Evolutionary conservation across 1,284 basidiomycete genomes (phyloP).

Genomic region (Melanopsichium pennsylvanicum): DNA sequence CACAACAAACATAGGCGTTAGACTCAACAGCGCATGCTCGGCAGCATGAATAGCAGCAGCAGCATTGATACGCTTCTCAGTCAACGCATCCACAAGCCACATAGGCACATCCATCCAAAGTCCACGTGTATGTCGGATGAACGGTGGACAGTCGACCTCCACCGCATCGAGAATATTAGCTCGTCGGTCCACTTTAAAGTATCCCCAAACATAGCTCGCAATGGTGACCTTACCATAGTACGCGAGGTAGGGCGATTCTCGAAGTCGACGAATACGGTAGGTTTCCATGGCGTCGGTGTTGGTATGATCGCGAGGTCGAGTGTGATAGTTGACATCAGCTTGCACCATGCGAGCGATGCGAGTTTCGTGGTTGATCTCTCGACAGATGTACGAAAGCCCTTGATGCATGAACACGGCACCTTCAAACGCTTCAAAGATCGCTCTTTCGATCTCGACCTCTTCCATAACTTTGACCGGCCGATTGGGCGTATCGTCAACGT

Average conservation of each 20-base stretch:
- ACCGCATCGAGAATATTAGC: conserved; percentile 78
- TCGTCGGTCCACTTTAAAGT: conserved; percentile 62
- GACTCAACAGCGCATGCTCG: conserved; percentile 81
- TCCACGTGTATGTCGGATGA: conserved; percentile 78
- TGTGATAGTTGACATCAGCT: conserved; percentile 83
- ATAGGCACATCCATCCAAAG: conserved; percentile 85
- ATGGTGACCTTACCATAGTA: conserved; percentile 80
- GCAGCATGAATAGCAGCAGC: conserved; percentile 85
- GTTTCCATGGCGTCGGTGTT: conserved; percentile 82
- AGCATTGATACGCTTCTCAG: conserved; percentile 72
- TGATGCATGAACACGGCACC: conserved; percentile 68
- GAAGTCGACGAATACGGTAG: conserved; percentile 77
- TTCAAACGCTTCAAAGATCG: conserved; percentile 79
- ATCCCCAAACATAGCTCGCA: conserved; percentile 76
- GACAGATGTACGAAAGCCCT: conserved; percentile 70
- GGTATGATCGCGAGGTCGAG: conserved; percentile 71
- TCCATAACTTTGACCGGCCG: conserved; percentile 73
- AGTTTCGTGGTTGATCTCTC: conserved; percentile 81
- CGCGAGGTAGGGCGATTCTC: conserved; percentile 71
- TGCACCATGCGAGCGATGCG: conserved; percentile 76
- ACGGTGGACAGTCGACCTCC: conserved; percentile 80
- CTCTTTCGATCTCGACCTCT: conserved; percentile 84
- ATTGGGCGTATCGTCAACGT: conserved; percentile 74
- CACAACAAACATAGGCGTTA: conserved; percentile 74
- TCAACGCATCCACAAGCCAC: conserved; percentile 71